Base-by-base conservation (phyloP, 371 early-diverging fungal genomes). In the Nematocida sp. region DNA sequence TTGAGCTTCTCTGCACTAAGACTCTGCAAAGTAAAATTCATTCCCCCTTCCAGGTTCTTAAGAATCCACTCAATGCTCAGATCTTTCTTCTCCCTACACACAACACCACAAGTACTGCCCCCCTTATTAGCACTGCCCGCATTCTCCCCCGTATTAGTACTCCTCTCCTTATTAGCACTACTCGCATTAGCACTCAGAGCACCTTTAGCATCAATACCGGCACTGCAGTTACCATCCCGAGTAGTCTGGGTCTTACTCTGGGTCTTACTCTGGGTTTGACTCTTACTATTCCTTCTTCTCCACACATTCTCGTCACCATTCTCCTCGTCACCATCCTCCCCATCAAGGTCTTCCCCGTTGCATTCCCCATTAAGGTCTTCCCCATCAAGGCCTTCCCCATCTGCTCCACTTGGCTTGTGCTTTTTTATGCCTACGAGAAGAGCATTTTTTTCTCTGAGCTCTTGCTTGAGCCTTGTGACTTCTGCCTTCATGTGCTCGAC, bases 51-150 rank as follows among this genome's bases (percentile, higher is more conserved):
- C 7, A 70, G 23, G 25, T 46, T 38, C 2, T 25, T 25, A 11
- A 58, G 50, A 19, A 70, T 37, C 74, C 74, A 58, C 43, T 49
- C 62, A 17, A 70, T 36, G 15, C 48, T 38, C 3, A 66, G 17
- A 36, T 25, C 19, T n/a, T 25, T n/a, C n/a, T n/a, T n/a, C n/a
- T n/a, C n/a, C n/a, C n/a, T n/a, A n/a, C n/a, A n/a, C n/a, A n/a
- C n/a, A n/a, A n/a, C n/a, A n/a, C n/a, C n/a, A n/a, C n/a, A n/a
- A n/a, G n/a, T n/a, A n/a, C n/a, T n/a, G n/a, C n/a, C n/a, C n/a
- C n/a, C n/a, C n/a, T n/a, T n/a, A n/a, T n/a, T n/a, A n/a, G n/a
- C 17, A 13, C 0, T 23, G 0, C 23, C 57, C 13, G 11, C 63
- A 48, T 63, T 49, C 1, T 29, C 50, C 1, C 15, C 17, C 19